Base-by-base conservation (phyloP, 768 basidiomycete genomes). In the Brasilioporus rufonigricans region DNA sequence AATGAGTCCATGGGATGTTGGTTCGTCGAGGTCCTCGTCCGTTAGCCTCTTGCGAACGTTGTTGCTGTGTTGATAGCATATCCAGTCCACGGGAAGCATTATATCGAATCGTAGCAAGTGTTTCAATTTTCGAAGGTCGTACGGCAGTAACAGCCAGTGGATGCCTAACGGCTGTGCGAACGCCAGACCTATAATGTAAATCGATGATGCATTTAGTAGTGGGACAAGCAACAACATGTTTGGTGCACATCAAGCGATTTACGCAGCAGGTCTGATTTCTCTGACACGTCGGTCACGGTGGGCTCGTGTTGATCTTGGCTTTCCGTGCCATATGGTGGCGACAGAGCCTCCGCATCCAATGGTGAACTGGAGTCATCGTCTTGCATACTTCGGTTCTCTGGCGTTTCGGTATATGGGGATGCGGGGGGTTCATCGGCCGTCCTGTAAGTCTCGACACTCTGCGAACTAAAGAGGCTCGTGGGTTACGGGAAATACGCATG, bases 61-160 rank as follows among this genome's bases (percentile, higher is more conserved):
- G 53, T 61, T 40, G 4, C 26, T 23, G 10, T 61, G 45, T 3
- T 56, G 59, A 32, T 69, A 66, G 35, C 45, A 52, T 55, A 59
- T 67, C 52, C 44, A 61, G 53, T 58, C 79, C 70, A 67, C 77
- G 65, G 61, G 62, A 59, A 79, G 76, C 5, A 72, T 75, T 50
- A 75, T 64, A 57, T 83, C 81, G 59, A 81, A 83, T 48, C 71
- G 74, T 8, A 80, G 52, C 10, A 68, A 58, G 12, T 70, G 77
- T 18, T 65, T 70, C 19, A 65, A 58, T 40, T 54, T 58, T 29
- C 69, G 64, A 24, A 52, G 56, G 48, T 66, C 59, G 53, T 69
- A 77, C n/a, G 76, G 74, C 21, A 76, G 66, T 23, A 80, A 63
- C 41, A 73, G 74, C 80, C 79, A 80, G 54, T 71, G 71, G 47